Base-by-base conservation (phyloP, 345 rosid genomes). In the Ceriops zippeliana region DNA sequence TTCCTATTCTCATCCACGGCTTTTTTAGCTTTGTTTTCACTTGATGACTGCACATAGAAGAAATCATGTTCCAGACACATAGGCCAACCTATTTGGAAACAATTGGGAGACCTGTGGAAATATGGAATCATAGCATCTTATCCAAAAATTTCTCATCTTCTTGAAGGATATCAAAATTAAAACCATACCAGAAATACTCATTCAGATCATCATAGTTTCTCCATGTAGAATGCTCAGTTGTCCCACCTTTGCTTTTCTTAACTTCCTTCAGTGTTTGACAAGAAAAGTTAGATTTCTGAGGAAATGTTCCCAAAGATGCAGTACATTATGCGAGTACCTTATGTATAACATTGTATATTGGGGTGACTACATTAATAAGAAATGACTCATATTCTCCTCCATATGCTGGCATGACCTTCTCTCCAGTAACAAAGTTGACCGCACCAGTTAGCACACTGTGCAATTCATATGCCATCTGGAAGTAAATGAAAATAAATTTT, bases 201-300 rank as follows among this genome's bases (percentile, higher is more conserved):
- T 91, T 93, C 67, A 91, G 81, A 74, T 93, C 98, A 79, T 93
- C 98, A n/a, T 91, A 93, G 85, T 93, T 93, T 83, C 98, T 86
- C 98, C 98, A 93, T 66, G 86, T 83, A 57, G 91, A 89, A 79
- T 93, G 88, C 72, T 88, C 90, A 66, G 96, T 89, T 13, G 92
- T 84, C 63, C 96, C 98, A 53, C 83, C 82, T 82, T 89, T 86
- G 84, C 65, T 87, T 80, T 88, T 89, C 70, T 78, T 67, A 78
- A 92, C 91, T 83, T 93, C 98, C 98, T 93, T 84, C 76, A 85
- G 37, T 73, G 76, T 75, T 71, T 47, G 26, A 67, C 20, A 62
- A 30, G 58, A 69, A 67, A 42, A 73, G 69, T 77, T 73, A 66
- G 78, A 56, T 56, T 57, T 62, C 53, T 13, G 8, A 59, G 42